Conservation (phyloP, 306 rosid species). For the Bauhinia variegata region DNA sequence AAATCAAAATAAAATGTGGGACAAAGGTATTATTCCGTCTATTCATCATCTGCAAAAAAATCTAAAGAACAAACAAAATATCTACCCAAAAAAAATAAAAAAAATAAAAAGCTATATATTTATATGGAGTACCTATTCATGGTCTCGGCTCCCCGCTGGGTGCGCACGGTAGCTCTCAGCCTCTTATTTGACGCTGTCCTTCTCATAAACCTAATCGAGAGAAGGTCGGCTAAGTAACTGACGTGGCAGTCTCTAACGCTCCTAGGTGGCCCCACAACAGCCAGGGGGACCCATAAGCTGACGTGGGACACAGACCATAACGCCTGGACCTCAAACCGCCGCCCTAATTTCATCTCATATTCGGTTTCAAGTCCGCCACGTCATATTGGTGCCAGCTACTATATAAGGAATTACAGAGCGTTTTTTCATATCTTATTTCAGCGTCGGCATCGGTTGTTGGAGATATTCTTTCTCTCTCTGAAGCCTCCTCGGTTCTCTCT, state of each 20-base stretch:
- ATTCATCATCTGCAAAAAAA: too few species aligned
- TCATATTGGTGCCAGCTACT: slow-evolving; percentile 26
- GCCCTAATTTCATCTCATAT: slow-evolving; percentile 27
- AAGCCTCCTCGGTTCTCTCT: background rate
- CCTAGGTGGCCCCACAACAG: background rate
- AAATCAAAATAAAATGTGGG: too few species aligned
- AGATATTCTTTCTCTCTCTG: slow-evolving; percentile 43
- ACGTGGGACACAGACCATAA: slow-evolving; percentile 42
- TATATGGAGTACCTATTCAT: too few species aligned
- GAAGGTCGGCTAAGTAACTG: slow-evolving; percentile 20
- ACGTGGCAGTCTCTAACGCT: slow-evolving; percentile 31
- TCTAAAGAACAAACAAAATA: too few species aligned
- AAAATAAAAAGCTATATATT: too few species aligned
- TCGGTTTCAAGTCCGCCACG: slow-evolving; percentile 66
- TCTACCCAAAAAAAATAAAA: too few species aligned
- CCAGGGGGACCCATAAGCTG: slow-evolving; percentile 34
- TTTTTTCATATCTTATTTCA: background rate
- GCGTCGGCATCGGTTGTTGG: background rate
- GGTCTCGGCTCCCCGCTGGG: too few species aligned
- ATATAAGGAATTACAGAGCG: slow-evolving; percentile 9
- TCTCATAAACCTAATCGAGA: slow-evolving; percentile 28
- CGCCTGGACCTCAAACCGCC: slow-evolving; percentile 52
- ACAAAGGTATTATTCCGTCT: too few species aligned
- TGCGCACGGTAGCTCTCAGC: background rate
- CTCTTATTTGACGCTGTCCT: slow-evolving; percentile 33